Percentiles rank a stretch among this genome's conserved stretches.
Conservation (phyloP, 306 rosid species). For the Cucumis hystrix region DNA sequence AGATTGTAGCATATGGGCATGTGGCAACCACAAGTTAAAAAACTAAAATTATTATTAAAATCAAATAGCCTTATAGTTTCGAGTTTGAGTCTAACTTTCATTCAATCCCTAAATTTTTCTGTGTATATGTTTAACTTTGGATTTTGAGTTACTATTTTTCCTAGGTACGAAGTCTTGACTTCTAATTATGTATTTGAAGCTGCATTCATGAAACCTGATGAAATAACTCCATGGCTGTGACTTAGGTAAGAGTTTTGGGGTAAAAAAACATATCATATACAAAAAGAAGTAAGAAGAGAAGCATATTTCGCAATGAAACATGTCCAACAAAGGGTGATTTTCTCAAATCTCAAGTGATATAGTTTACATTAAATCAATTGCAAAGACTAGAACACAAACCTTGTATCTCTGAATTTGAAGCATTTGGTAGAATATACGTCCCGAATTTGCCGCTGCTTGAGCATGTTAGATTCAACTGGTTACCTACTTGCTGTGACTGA, state of each 20-base stretch:
- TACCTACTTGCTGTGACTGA: slow-evolving; percentile 67
- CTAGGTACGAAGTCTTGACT: too few species aligned
- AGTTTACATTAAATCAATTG: slow-evolving; percentile 18
- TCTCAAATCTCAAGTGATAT: neutral
- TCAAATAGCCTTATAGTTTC: too few species aligned
- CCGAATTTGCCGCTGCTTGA: slow-evolving; percentile 55
- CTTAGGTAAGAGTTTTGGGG: neutral
- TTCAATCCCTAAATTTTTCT: too few species aligned
- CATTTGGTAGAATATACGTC: slow-evolving; percentile 25
- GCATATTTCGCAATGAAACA: neutral
- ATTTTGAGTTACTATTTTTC: too few species aligned
- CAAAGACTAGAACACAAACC: slow-evolving; percentile 63
- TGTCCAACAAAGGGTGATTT: neutral
- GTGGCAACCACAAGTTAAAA: too few species aligned
- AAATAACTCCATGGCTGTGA: neutral
- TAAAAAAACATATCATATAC: neutral
- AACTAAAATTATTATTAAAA: too few species aligned
- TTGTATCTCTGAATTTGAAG: slow-evolving; percentile 56
- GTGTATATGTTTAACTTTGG: too few species aligned
- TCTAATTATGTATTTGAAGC: neutral
- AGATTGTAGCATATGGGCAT: too few species aligned
- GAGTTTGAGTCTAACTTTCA: too few species aligned
- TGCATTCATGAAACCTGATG: neutral
- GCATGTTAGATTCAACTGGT: slow-evolving; percentile 67
- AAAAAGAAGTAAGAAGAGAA: neutral